These are phyloP conservation scores for Sporothrix mexicana DNA, from an alignment of 2,329 filamentous ascomycete species.

Conservation along the genomic window DNA sequence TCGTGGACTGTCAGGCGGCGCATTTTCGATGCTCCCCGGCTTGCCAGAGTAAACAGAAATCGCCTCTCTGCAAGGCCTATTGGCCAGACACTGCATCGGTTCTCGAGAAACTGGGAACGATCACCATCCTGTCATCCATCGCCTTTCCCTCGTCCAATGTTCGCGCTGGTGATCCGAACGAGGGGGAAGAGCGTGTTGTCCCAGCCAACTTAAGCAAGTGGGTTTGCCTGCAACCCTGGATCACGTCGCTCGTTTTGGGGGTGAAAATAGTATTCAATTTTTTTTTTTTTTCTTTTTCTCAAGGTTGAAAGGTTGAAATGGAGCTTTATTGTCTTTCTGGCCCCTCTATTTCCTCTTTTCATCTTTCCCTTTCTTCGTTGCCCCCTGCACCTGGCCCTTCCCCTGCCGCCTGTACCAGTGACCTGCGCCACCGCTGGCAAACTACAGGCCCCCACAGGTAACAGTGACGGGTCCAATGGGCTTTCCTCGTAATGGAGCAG, in stretches of 20 bases:
- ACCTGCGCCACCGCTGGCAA: conserved; percentile 31
- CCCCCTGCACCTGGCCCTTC: conserved; percentile 18
- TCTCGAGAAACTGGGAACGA: conserved; percentile 11
- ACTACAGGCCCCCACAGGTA: conserved; percentile 29
- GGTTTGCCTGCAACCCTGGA: conserved; percentile 23
- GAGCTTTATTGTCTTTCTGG: conserved; percentile 20
- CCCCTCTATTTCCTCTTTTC: not conserved
- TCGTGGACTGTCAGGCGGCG: conserved; percentile 9
- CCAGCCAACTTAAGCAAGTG: not conserved
- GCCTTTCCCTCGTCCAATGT: no score
- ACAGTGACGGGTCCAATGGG: conserved; percentile 31
- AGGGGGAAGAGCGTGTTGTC: conserved; percentile 8
- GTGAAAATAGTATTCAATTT: not conserved
- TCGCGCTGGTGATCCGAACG: conserved; percentile 18
- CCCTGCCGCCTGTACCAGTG: conserved; percentile 32
- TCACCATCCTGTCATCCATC: not conserved
- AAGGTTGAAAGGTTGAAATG: not conserved
- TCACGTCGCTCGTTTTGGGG: not conserved
- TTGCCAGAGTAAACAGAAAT: conserved; percentile 33
- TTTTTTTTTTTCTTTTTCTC: not conserved
- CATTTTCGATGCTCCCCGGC: conserved; percentile 6
- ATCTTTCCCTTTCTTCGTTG: conserved; percentile 10
- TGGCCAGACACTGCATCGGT: conserved; percentile 10
- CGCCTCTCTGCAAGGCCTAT: conserved; percentile 22
- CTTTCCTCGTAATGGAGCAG: conserved; percentile 11